These are phyloP conservation scores for Oryza coarctata DNA, from an alignment of 176 grass and related monocot species.

Conservation along the genomic window DNA sequence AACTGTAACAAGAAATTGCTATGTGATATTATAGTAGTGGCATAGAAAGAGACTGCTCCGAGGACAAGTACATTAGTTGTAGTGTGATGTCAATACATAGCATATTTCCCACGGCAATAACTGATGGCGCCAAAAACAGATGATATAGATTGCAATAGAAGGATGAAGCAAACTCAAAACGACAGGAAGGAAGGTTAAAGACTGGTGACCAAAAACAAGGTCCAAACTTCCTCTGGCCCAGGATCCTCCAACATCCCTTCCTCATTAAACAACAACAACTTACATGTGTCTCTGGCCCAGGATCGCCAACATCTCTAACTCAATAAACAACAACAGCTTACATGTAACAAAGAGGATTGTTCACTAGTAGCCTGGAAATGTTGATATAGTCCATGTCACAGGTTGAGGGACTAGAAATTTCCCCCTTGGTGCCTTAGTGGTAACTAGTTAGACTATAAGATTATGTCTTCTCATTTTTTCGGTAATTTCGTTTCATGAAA, in stretches of 20 bases:
- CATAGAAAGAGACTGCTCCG: conserved; percentile 2
- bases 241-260: neutral
- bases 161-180: neutral
- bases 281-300: neutral
- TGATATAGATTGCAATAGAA: neutral
- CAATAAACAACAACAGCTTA: neutral
- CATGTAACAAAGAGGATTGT: neutral
- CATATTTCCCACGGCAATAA: neutral
- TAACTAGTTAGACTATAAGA: neutral
- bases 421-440: neutral
- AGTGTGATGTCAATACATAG: neutral
- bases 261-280: neutral
- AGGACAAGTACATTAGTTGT: neutral
- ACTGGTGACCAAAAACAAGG: conserved; percentile 18
- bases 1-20: neutral
- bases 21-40: neutral
- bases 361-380: conserved; percentile 4
- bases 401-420: neutral
- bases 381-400: neutral
- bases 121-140: neutral
- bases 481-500: neutral
- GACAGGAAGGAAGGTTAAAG: neutral
- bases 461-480: neutral
- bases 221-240: neutral
- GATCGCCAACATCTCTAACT: neutral